Evolutionary conservation across 2,329 filamentous ascomycete species (phyloP).

Genomic region (Alternaria metachromatica): DNA sequence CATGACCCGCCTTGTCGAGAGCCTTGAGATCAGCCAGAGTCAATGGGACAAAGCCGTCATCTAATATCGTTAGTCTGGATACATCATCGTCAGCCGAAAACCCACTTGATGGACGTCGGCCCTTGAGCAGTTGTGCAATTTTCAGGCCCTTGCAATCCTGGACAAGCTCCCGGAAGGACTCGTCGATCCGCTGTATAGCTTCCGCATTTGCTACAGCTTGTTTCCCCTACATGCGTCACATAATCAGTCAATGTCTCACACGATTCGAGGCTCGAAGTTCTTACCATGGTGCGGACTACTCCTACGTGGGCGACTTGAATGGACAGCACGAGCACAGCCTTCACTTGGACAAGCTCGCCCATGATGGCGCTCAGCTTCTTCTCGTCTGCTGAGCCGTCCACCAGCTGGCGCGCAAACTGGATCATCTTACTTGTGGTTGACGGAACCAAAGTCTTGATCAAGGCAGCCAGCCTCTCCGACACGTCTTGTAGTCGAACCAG

Average conservation of each 20-base stretch:
- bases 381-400: constrained; percentile 21
- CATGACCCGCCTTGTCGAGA: not conserved
- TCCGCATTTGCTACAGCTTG: constrained; percentile 17
- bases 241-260: not conserved
- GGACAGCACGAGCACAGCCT: constrained; percentile 15
- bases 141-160: not conserved
- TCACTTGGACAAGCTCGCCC: constrained; percentile 23
- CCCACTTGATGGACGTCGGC: not conserved
- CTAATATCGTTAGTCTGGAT: not conserved
- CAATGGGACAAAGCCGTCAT: not conserved
- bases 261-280: not conserved
- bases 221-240: not conserved
- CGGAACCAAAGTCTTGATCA: constrained; percentile 4
- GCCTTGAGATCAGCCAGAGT: not conserved
- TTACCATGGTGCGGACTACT: constrained; percentile 14
- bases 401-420: constrained; percentile 22
- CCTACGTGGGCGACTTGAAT: constrained; percentile 27
- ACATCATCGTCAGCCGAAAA: not conserved
- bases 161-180: not conserved
- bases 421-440: constrained; percentile 10
- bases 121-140: not conserved
- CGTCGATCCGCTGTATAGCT: constrained; percentile 21
- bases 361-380: constrained; percentile 23
- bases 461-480: not conserved
- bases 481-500: not conserved